Percentiles rank a stretch among this genome's conserved stretches.
These are phyloP conservation scores for Entomortierella beljakovae DNA, from an alignment of 192 early-diverging fungal species.

Conservation along the genomic window DNA sequence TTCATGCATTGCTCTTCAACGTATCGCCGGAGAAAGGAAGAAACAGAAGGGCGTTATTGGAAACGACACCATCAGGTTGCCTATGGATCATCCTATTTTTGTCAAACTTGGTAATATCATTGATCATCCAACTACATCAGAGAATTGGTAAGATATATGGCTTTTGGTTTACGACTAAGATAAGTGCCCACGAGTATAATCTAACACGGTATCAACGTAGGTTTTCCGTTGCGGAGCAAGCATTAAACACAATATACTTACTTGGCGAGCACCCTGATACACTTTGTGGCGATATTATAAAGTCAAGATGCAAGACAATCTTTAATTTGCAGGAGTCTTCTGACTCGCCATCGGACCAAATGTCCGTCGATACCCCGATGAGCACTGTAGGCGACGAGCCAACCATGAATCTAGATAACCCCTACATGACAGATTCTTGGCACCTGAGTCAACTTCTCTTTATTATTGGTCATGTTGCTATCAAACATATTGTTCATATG, in stretches of 20 bases:
- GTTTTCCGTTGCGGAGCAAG: constrained; percentile 95
- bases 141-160: constrained; percentile 62
- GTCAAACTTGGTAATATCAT: constrained; percentile 58
- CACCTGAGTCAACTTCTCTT: constrained; percentile 91
- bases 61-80: constrained; percentile 54
- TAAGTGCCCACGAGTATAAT: not conserved
- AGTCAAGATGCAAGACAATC: constrained; percentile 70
- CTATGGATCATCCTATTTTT: constrained; percentile 70
- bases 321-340: constrained; percentile 61
- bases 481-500: constrained; percentile 96
- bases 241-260: constrained; percentile 91
- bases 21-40: constrained; percentile 71
- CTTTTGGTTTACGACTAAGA: not conserved
- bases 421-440: constrained; percentile 63
- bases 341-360: constrained; percentile 54
- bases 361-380: constrained; percentile 5
- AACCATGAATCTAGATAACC: constrained; percentile 37
- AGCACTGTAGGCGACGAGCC: constrained; percentile 16
- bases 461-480: constrained; percentile 93
- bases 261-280: constrained; percentile 92
- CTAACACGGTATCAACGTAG: constrained; percentile 56
- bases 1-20: constrained; percentile 93
- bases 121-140: constrained; percentile 56
- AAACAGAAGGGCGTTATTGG: constrained; percentile 68
- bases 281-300: constrained; percentile 83